Base-by-base conservation (phyloP, 192 early-diverging fungal genomes). In the Blastocladiella britannica region DNA sequence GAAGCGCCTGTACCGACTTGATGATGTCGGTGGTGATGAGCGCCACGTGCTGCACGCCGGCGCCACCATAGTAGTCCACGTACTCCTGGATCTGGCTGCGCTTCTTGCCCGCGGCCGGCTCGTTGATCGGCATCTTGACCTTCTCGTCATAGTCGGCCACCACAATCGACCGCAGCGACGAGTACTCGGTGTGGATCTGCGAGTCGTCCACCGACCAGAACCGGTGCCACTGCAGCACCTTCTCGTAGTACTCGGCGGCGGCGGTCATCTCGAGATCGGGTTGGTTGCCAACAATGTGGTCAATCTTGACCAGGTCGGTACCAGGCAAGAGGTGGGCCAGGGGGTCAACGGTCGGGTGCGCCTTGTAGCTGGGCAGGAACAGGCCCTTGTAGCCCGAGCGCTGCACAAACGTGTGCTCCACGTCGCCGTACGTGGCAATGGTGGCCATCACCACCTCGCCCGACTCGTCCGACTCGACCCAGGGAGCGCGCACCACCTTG, bases 151-250 rank as follows among this genome's bases (percentile, higher is more conserved):
- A 84, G 61, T 91, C 87, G 31, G 89, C 82, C 91, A 97, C 92
- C 70, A 93, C 90, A 55, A 94, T 88, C 26, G 89, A 92, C 15
- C 88, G 80, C 56, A 94, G 75, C 47, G 91, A 84, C 65, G 85
- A 88, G 77, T 90, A 95, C 63, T 97, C 85, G 47, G 91, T 90
- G 75, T 87, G 82, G 52, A 97, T 89, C 69, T 92, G 85, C 55
- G 75, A 85, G 74, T 97, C 93, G 69, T 97, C 93, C 51, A 97
- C 88, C 47, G 87, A 90, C 90, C 90, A 94, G 83, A 95, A 97
- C 51, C 91, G 81, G 72, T 91, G 91, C 80, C 94, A 97, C 58
- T 85, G 89, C n/a, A 97, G 79, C 57, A 80, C 72, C 55, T 81
- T 72, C 72, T 93, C 90, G 71, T 97, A 93, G 59, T 82, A 72